phyloP scores from a whole-genome alignment of 768 basidiomycete genomes.

The Agaricus blazei region DNA sequence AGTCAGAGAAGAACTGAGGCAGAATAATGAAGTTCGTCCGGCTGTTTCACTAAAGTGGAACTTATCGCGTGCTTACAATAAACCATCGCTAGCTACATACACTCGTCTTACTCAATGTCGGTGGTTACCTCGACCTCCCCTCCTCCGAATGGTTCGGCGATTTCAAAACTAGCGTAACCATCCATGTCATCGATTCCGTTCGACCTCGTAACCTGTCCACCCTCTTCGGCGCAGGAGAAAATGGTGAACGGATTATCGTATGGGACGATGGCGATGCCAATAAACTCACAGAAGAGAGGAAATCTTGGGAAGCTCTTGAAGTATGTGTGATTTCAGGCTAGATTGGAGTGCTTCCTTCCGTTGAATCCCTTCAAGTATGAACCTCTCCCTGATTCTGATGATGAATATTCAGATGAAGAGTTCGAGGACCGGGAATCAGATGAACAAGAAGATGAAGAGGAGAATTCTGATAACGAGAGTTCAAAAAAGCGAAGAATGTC shows the following conservation, averaged over 20 bases:
- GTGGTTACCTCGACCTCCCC: conserved; percentile 80
- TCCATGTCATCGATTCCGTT: conserved; percentile 94
- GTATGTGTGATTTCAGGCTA: conserved; percentile 36
- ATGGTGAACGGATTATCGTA: conserved; percentile 70
- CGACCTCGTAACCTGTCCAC: conserved; percentile 87
- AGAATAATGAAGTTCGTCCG: conserved; percentile 56
- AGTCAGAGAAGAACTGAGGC: conserved; percentile 59
- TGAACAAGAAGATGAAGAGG: conserved; percentile 38
- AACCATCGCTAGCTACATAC: conserved; percentile 62
- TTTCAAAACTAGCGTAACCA: conserved; percentile 52
- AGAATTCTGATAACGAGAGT: conserved; percentile 35
- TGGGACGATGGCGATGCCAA: conserved; percentile 92
- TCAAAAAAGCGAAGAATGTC: conserved; percentile 29
- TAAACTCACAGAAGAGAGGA: conserved; percentile 61
- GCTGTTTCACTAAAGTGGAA: background rate
- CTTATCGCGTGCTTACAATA: background rate
- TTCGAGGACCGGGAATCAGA: conserved; percentile 40
- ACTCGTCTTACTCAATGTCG: conserved; percentile 89
- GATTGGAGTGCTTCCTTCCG: background rate
- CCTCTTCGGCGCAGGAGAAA: conserved; percentile 69
- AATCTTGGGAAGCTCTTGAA: conserved; percentile 81
- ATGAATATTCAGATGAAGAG: conserved; percentile 48
- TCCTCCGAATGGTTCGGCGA: conserved; percentile 73
- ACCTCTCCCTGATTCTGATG: conserved; percentile 69
- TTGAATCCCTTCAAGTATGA: conserved; percentile 51